Base-by-base conservation (phyloP, 129 eudicot genomes). In the Cynara cardunculus region DNA sequence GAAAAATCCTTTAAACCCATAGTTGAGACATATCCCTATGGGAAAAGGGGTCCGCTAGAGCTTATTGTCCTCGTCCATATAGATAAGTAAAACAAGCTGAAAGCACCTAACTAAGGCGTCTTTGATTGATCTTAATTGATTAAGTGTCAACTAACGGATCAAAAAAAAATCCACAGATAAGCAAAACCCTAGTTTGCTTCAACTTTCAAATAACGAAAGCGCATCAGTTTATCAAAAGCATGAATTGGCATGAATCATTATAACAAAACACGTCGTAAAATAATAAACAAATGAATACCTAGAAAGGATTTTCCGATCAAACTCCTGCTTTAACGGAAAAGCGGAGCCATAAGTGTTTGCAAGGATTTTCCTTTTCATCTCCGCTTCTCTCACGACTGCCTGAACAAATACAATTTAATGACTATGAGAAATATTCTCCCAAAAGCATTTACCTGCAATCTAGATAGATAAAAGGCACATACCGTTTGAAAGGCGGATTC, bases 301-400 rank as follows among this genome's bases (percentile, higher is more conserved):
- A 37, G 94, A 90, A 21, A 92, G 91, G 76, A 95, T 89, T 80
- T 92, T 90, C 0, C 96, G 91, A 76, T 95, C 99, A 61, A 95
- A 88, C 74, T 95, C 99, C 91, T 92, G 92, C 81, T 88, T 92
- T 80, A 95, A 82, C 28, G 97, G 97, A 77, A 95, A 90, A 70
- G 97, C 97, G 1, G 99, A 85, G 14, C 99, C 99, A n/a, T 92
- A 95, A 35, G 94, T 89, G 76, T 80, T 83, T 1, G 94, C 87
- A 37, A 95, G 84, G 21, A 90, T 66, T 37, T 85, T 86, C 91
- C 93, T 92, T 84, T 95, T 95, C 93, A 89, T 87, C 32, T 92
- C 84, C 73, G 92, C 91, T 75, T 89, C 91, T 66, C 85, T 84
- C n/a, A 64, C 72, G 71, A 76, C 88, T 11, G 89, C 96, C 99